Evolutionary conservation across 768 basidiomycete species (phyloP).

Genomic region (Kwoniella heveanensis): DNA sequence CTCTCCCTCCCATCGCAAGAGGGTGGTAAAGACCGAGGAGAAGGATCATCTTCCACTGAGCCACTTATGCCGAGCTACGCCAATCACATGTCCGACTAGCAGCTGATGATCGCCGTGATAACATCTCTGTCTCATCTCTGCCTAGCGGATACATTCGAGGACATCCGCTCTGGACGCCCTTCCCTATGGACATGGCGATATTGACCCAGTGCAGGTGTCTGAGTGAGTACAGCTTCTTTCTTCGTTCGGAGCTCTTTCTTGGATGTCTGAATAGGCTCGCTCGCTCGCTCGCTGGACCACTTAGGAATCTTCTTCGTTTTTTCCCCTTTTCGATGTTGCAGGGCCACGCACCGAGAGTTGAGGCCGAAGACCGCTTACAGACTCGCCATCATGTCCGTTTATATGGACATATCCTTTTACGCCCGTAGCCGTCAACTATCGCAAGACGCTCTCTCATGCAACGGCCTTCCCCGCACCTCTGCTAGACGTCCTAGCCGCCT

Average conservation of each 20-base stretch:
- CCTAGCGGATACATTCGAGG: constrained; percentile 43
- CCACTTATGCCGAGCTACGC: too few relatives aligned
- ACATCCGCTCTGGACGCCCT: constrained; percentile 35
- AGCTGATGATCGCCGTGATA: too few relatives aligned
- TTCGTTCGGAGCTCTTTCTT: not conserved
- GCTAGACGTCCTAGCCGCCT: constrained; percentile 72
- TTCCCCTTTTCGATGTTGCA: too few relatives aligned
- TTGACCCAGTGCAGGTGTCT: constrained; percentile 24
- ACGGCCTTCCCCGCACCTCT: constrained; percentile 74
- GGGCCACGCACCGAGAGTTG: too few relatives aligned
- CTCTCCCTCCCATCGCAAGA: too few relatives aligned
- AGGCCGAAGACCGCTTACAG: too few relatives aligned
- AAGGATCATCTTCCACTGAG: too few relatives aligned
- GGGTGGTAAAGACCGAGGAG: too few relatives aligned
- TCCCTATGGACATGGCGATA: constrained; percentile 39
- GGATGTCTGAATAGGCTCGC: not conserved
- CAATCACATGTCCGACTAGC: too few relatives aligned
- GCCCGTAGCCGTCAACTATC: constrained; percentile 68
- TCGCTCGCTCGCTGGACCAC: constrained; percentile 56
- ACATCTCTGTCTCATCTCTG: not conserved
- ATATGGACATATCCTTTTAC: constrained; percentile 27
- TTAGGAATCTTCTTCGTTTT: too few relatives aligned
- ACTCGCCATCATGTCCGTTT: constrained; percentile 56
- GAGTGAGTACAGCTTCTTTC: constrained; percentile 26
- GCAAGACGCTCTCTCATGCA: constrained; percentile 61